Percentiles rank a stretch among this genome's conserved stretches.
phyloP scores from a whole-genome alignment of 148 eudicot genomes.

The Camellia sinensis region DNA sequence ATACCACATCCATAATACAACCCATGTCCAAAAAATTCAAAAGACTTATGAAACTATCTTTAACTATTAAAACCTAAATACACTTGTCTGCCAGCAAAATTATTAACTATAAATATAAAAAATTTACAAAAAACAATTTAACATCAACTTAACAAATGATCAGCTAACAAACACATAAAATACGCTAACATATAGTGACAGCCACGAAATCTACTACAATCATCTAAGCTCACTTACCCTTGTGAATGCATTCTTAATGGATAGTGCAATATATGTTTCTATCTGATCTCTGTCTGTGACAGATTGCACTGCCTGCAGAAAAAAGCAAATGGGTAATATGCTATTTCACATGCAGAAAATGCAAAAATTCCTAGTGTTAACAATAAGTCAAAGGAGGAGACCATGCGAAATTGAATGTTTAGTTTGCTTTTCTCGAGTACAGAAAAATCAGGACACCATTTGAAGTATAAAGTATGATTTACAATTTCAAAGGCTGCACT shows the following conservation, averaged over 20 bases:
- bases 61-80: background rate
- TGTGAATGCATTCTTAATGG: slow-evolving; percentile 74
- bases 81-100: background rate
- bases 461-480: background rate
- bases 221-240: slow-evolving; percentile 56
- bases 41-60: background rate
- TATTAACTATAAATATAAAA: background rate
- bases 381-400: background rate
- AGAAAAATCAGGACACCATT: background rate
- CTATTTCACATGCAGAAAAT: slow-evolving; percentile 1
- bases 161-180: background rate
- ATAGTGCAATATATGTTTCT: slow-evolving; percentile 66
- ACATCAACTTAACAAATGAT: background rate
- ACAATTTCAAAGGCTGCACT: background rate
- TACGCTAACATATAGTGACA: background rate
- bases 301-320: slow-evolving; percentile 54
- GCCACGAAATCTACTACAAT: slow-evolving; percentile 2
- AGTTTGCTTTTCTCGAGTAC: background rate
- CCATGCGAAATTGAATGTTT: background rate
- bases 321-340: slow-evolving; percentile 10
- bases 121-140: background rate
- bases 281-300: slow-evolving; percentile 77
- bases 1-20: too few relatives aligned
- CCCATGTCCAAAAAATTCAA: background rate
- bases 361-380: slow-evolving; percentile 1